These are phyloP conservation scores for Fomitopsis pinicola DNA, from an alignment of 1,284 basidiomycete genomes.

Conservation along the genomic window DNA sequence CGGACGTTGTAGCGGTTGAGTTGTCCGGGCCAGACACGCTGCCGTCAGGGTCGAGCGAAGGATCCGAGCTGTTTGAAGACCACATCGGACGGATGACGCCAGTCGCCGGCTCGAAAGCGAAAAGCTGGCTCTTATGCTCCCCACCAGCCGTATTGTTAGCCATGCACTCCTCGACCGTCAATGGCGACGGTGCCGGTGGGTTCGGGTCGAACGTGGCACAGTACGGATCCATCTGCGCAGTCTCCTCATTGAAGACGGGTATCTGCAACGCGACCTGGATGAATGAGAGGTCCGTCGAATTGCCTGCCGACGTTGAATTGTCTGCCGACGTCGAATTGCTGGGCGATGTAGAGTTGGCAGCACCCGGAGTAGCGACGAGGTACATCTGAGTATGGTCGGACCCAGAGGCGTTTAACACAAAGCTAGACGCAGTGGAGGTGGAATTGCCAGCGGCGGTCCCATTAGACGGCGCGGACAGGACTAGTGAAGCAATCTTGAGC, in stretches of 20 bases:
- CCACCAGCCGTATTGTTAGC: constrained; percentile 14
- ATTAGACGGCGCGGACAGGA: constrained; percentile 28
- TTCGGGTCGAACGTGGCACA: constrained; percentile 61
- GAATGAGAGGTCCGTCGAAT: constrained; percentile 14
- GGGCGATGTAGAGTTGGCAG: constrained; percentile 9
- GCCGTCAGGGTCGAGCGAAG: constrained; percentile 4
- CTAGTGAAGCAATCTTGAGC: constrained; percentile 44
- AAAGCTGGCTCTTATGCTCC: constrained; percentile 50
- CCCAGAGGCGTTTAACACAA: constrained; percentile 53
- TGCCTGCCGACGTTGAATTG: constrained; percentile 4
- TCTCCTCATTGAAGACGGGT: constrained; percentile 37
- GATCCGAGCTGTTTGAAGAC: constrained; percentile 16
- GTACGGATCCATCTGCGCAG: constrained; percentile 35
- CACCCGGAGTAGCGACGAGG: constrained; percentile 31
- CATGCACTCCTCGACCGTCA: constrained; percentile 45
- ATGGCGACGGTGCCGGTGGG: constrained; percentile 41
- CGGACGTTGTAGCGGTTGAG: constrained; percentile 7
- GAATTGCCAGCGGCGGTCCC: constrained; percentile 6
- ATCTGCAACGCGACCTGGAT: constrained; percentile 42
- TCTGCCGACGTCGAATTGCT: constrained; percentile 13
- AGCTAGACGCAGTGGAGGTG: constrained; percentile 26
- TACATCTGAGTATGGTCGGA: constrained; percentile 48
- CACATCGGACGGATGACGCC: constrained; percentile 53
- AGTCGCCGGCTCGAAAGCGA: constrained; percentile 46
- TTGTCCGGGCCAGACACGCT: constrained; percentile 18